Conservation (phyloP, 2,329 filamentous ascomycete genomes). For the Fusarium pseudograminearum region DNA sequence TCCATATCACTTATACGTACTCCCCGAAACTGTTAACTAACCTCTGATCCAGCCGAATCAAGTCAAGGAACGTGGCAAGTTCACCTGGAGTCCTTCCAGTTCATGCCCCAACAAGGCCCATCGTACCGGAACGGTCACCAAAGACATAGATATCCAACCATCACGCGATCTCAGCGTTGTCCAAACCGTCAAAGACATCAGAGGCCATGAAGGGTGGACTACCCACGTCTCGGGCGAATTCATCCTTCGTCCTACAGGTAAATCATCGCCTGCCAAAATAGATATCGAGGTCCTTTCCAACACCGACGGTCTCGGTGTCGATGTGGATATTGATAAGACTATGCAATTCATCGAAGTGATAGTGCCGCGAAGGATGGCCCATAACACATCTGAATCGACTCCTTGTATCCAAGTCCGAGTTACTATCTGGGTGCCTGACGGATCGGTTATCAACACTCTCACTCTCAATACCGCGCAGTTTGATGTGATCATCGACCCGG, state of each 20-base stretch:
- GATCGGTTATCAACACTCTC: slow-evolving; percentile 55
- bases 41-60: slow-evolving; percentile 31
- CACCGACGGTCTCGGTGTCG: slow-evolving; percentile 55
- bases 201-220: slow-evolving; percentile 36
- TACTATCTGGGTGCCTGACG: slow-evolving; percentile 61
- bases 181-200: slow-evolving; percentile 51
- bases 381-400: slow-evolving; percentile 38
- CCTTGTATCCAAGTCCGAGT: slow-evolving; percentile 63
- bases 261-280: slow-evolving; percentile 53
- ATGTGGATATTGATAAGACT: slow-evolving; percentile 50
- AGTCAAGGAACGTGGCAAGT: slow-evolving; percentile 31
- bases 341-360: slow-evolving; percentile 56
- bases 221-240: slow-evolving; percentile 61
- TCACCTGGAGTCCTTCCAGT: slow-evolving; percentile 46
- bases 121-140: not conserved
- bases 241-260: slow-evolving; percentile 55
- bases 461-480: slow-evolving; percentile 55
- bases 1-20: not conserved
- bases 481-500: slow-evolving; percentile 56
- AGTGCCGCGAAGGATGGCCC: slow-evolving; percentile 54
- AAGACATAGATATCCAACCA: slow-evolving; percentile 49
- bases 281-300: slow-evolving; percentile 61
- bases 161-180: slow-evolving; percentile 55
- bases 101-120: slow-evolving; percentile 44
- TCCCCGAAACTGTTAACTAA: not conserved